Percentiles rank a stretch among this genome's conserved stretches.
Evolutionary conservation across 2,329 filamentous ascomycete species (phyloP).

Genomic region (Neonectria magnoliae): DNA sequence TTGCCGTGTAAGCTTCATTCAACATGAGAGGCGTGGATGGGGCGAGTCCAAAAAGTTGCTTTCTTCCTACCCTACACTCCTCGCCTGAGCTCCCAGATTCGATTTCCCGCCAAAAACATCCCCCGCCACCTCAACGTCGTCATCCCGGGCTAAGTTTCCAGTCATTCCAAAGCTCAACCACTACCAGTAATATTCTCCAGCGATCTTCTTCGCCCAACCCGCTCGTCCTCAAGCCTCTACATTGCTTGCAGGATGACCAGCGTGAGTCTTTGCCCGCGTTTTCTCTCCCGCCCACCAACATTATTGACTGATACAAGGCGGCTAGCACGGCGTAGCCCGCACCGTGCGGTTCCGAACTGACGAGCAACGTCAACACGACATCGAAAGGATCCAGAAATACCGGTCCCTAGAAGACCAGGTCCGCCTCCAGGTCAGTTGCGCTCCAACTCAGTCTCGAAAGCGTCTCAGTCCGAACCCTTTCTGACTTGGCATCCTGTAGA

Average conservation of each 20-base stretch:
- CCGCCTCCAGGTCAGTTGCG: conserved; percentile 66
- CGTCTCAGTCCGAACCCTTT: conserved; percentile 7
- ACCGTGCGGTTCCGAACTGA: conserved; percentile 70
- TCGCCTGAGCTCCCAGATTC: background rate
- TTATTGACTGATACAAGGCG: conserved; percentile 39
- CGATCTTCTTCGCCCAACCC: conserved; percentile 4
- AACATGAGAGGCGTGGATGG: background rate
- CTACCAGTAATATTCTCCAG: background rate
- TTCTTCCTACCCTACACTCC: background rate
- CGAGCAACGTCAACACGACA: conserved; percentile 76
- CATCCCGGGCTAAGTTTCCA: background rate
- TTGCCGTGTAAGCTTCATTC: background rate
- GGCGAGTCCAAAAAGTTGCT: background rate
- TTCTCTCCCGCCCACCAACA: conserved; percentile 1
- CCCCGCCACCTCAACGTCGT: conserved; percentile 14
- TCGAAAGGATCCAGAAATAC: conserved; percentile 80
- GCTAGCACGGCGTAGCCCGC: conserved; percentile 85
- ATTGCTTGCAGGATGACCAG: conserved; percentile 35
- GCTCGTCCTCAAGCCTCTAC: conserved; percentile 1
- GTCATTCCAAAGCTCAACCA: background rate
- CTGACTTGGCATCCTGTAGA: conserved; percentile 39
- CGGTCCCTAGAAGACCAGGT: conserved; percentile 75
- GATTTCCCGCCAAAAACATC: background rate
- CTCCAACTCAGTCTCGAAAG: conserved; percentile 6
- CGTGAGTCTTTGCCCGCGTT: conserved; percentile 24